A percentile compares a stretch with the other conserved stretches of the same genome.
phyloP scores from a whole-genome alignment of 805 yeast species.

The Jamesozyma piceae region DNA sequence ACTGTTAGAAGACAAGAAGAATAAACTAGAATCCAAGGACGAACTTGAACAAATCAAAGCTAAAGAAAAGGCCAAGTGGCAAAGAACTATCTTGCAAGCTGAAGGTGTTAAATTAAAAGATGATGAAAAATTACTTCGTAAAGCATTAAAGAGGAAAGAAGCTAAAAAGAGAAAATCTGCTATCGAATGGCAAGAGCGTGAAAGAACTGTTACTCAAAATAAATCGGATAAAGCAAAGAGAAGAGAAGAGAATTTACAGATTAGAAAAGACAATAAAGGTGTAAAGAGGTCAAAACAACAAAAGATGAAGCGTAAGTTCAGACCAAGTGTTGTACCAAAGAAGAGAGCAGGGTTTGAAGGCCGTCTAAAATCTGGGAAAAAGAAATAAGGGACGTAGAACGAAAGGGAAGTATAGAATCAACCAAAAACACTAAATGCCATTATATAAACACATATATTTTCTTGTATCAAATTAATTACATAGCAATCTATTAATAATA shows the following conservation, averaged over 20 bases:
- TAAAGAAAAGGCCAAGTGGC: slow-evolving; percentile 77
- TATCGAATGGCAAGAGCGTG: slow-evolving; percentile 86
- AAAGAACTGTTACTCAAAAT: slow-evolving; percentile 65
- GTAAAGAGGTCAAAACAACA: slow-evolving; percentile 65
- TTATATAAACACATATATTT: neutral
- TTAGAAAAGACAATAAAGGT: slow-evolving; percentile 79
- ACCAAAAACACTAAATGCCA: neutral
- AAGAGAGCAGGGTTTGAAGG: slow-evolving; percentile 92
- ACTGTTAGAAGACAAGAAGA: slow-evolving; percentile 64
- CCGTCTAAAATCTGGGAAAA: slow-evolving; percentile 31
- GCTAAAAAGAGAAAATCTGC: slow-evolving; percentile 78
- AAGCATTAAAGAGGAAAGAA: slow-evolving; percentile 77
- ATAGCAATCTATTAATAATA: neutral
- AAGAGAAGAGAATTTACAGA: slow-evolving; percentile 83
- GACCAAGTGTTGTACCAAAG: slow-evolving; percentile 41
- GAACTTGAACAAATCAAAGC: slow-evolving; percentile 49
- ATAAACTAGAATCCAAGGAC: slow-evolving; percentile 49
- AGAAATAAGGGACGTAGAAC: slow-evolving; percentile 2
- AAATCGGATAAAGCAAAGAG: slow-evolving; percentile 70
- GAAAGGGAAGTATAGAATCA: neutral
- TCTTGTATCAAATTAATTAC: neutral
- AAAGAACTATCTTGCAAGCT: slow-evolving; percentile 68
- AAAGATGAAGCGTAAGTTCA: slow-evolving; percentile 55
- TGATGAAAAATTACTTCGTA: slow-evolving; percentile 78
- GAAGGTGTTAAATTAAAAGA: slow-evolving; percentile 85